phyloP scores from a whole-genome alignment of 331 rosid genomes.

The Malus hybrid region DNA sequence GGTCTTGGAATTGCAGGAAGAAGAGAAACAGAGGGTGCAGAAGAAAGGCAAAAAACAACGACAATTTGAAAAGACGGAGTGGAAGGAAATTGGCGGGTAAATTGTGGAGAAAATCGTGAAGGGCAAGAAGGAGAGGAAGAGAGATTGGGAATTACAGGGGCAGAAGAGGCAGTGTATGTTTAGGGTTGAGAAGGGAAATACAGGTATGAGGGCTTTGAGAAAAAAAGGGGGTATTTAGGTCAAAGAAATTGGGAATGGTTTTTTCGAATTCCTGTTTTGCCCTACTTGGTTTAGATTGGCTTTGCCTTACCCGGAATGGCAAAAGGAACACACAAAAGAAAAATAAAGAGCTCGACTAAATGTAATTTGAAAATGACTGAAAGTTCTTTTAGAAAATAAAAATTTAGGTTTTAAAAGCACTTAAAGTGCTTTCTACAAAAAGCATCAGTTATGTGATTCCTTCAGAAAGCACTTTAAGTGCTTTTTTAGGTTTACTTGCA shows the following conservation, averaged over 20 bases:
- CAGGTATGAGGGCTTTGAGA: conserved; percentile 34
- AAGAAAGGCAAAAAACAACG: not conserved
- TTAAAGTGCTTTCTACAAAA: too few relatives aligned
- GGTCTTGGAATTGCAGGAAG: conserved; percentile 10
- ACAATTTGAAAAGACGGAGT: conserved; percentile 21
- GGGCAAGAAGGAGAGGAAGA: conserved; percentile 31
- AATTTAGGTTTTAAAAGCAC: too few relatives aligned
- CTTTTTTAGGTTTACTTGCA: too few relatives aligned
- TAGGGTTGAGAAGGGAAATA: conserved; percentile 76
- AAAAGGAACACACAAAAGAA: not conserved
- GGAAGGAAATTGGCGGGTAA: conserved; percentile 41
- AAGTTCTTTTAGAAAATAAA: too few relatives aligned
- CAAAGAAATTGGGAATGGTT: conserved; percentile 23
- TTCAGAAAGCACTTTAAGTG: too few relatives aligned
- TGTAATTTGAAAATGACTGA: too few relatives aligned
- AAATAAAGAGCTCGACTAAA: not conserved
- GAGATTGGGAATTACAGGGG: conserved; percentile 48
- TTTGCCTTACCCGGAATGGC: not conserved
- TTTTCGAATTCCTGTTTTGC: conserved; percentile 52
- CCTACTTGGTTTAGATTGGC: conserved; percentile 12
- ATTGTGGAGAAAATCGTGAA: conserved; percentile 33
- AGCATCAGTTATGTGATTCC: too few relatives aligned
- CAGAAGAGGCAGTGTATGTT: conserved; percentile 38
- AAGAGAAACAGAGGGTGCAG: not conserved
- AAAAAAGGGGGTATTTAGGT: conserved; percentile 80